phyloP scores from a whole-genome alignment of 1,139 yeast species.

The Saccharomyces hybrid region DNA sequence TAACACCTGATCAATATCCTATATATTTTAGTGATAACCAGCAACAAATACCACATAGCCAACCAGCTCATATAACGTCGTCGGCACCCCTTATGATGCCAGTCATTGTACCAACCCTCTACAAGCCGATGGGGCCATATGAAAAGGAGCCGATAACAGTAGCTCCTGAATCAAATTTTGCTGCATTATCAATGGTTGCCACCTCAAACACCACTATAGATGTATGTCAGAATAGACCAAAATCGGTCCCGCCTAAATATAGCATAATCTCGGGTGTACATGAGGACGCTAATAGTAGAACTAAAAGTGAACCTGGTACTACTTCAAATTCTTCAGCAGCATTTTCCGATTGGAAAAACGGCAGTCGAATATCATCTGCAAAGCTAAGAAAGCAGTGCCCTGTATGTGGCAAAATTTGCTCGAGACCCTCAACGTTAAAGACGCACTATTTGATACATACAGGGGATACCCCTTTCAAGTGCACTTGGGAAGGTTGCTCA shows the following conservation, averaged over 20 bases:
- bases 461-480: constrained; percentile 76
- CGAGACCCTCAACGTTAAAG: constrained; percentile 74
- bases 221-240: neutral
- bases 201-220: neutral
- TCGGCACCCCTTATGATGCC: neutral
- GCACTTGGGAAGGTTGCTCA: constrained; percentile 64
- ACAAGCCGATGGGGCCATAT: neutral
- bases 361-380: neutral
- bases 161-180: neutral
- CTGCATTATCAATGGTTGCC: neutral
- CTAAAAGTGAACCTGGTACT: neutral
- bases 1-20: neutral
- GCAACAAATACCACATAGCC: neutral
- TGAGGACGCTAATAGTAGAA: neutral
- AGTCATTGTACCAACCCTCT: neutral
- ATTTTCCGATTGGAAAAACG: neutral
- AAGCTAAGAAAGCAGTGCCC: constrained; percentile 38
- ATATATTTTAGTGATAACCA: neutral
- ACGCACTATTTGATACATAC: constrained; percentile 83
- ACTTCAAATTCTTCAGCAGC: neutral
- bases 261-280: neutral
- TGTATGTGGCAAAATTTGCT: constrained; percentile 70
- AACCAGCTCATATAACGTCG: neutral
- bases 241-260: neutral
- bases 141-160: neutral